These are phyloP conservation scores for Metschnikowia kofuensis DNA, from an alignment of 805 yeast species.

Conservation along the genomic window DNA sequence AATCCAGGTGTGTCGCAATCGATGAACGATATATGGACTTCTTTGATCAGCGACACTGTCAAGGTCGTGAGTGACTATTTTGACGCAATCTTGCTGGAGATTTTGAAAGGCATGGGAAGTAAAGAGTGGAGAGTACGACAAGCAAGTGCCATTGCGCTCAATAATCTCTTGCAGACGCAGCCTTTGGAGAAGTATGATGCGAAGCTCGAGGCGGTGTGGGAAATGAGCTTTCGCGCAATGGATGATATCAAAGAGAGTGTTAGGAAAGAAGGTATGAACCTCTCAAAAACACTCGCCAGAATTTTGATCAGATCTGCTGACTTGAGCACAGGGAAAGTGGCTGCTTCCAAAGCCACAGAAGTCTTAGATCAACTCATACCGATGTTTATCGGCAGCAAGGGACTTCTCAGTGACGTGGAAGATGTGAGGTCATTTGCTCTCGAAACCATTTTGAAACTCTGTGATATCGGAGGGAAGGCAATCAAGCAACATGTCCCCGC, in stretches of 20 bases:
- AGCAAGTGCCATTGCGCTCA: constrained; percentile 72
- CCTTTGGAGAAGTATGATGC: constrained; percentile 51
- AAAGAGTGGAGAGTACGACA: constrained; percentile 93
- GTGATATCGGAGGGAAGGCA: constrained; percentile 59
- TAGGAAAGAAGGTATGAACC: constrained; percentile 68
- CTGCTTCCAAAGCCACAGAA: constrained; percentile 38
- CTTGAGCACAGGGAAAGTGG: constrained; percentile 35
- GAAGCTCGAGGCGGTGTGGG: constrained; percentile 70
- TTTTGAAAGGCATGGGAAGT: constrained; percentile 65
- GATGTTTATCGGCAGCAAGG: constrained; percentile 73
- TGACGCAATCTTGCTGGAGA: constrained; percentile 58
- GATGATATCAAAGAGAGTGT: constrained; percentile 96
- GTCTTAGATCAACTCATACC: constrained; percentile 66
- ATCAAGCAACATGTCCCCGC: constrained; percentile 66
- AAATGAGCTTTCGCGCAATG: constrained; percentile 80
- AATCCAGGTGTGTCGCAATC: constrained; percentile 67
- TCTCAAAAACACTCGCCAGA: constrained; percentile 66
- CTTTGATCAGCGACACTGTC: constrained; percentile 60
- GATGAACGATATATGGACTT: constrained; percentile 87
- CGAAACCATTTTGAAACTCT: constrained; percentile 66
- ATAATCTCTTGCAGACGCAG: constrained; percentile 65
- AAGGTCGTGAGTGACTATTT: constrained; percentile 52
- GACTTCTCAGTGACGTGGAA: constrained; percentile 80
- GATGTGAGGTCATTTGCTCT: constrained; percentile 78
- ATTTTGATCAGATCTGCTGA: constrained; percentile 58